Conservation (phyloP, 306 rosid species). For the Canavalia gladiata region DNA sequence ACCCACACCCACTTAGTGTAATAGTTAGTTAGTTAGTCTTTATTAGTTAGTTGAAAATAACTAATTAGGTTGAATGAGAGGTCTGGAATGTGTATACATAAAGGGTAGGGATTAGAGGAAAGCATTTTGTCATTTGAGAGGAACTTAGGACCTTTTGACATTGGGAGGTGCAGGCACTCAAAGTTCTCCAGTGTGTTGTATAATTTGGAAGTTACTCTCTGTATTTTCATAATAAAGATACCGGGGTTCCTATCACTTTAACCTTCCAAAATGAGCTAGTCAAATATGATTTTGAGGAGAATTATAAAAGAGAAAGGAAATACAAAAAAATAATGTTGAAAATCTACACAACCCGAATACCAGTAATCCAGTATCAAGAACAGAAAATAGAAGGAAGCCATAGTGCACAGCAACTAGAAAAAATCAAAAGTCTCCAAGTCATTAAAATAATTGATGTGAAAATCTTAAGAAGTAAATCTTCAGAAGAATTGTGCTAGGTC, state of each 20-base stretch:
- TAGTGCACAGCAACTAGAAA: background rate
- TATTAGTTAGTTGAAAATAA: no score
- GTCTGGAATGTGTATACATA: no score
- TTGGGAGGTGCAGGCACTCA: no score
- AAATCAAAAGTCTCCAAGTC: background rate
- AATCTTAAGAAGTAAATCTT: background rate
- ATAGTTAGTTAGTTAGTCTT: no score
- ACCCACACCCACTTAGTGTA: no score
- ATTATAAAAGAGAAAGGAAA: background rate
- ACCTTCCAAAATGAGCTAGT: constrained; percentile 1
- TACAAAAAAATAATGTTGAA: background rate
- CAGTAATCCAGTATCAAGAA: background rate
- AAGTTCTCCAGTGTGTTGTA: no score
- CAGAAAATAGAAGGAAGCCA: background rate
- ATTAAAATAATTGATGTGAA: background rate
- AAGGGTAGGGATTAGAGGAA: no score
- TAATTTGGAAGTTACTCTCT: no score
- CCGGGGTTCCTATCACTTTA: background rate
- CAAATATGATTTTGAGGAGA: constrained; percentile 14
- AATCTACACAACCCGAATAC: background rate
- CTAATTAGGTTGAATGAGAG: no score
- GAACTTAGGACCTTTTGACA: no score
- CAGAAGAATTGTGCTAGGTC: background rate
- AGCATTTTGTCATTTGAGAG: no score
- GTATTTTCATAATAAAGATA: no score